These are phyloP conservation scores for Dichotomocladium elegans DNA, from an alignment of 371 early-diverging fungal genomes.

Conservation along the genomic window DNA sequence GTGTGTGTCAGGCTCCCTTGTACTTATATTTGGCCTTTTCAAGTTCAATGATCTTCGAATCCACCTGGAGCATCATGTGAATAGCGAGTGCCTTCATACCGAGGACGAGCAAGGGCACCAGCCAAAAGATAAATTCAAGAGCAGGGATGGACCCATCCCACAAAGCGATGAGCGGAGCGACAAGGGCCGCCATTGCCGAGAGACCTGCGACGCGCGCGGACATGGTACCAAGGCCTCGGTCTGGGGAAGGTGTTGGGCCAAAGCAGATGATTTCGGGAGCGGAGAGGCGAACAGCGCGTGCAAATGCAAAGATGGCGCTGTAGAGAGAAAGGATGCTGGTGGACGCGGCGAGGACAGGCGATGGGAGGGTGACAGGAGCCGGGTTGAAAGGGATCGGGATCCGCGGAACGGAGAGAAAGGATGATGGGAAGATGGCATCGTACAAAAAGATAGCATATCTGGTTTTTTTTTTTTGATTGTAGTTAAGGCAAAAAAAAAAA, in stretches of 20 bases:
- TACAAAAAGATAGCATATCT: conserved; percentile 22
- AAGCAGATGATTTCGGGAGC: conserved; percentile 6
- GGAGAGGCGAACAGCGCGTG: conserved; percentile 4
- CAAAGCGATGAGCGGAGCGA: conserved; percentile 16
- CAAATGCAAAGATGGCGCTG: conserved; percentile 13
- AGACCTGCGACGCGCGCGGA: background rate
- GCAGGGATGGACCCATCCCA: conserved; percentile 4
- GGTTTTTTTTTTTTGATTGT: too few relatives aligned
- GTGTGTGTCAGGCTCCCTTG: conserved; percentile 24
- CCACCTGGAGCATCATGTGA: conserved; percentile 31
- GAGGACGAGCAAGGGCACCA: conserved; percentile 18
- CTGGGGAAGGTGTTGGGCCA: background rate
- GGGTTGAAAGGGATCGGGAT: conserved; percentile 17
- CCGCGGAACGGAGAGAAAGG: conserved; percentile 15
- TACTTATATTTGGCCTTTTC: conserved; percentile 35
- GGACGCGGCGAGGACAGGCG: conserved; percentile 9
- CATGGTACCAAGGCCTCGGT: conserved; percentile 4
- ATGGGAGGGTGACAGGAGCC: background rate
- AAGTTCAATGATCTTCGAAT: conserved; percentile 25
- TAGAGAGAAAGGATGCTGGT: conserved; percentile 12
- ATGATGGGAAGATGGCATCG: conserved; percentile 10
- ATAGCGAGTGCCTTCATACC: conserved; percentile 16
- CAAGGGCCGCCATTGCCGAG: conserved; percentile 1
- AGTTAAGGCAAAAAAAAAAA: too few relatives aligned
- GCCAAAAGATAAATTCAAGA: conserved; percentile 29